A percentile compares a stretch with the other conserved stretches of the same genome.
phyloP scores from a whole-genome alignment of 192 early-diverging fungal genomes.

The Backusella luteola region DNA sequence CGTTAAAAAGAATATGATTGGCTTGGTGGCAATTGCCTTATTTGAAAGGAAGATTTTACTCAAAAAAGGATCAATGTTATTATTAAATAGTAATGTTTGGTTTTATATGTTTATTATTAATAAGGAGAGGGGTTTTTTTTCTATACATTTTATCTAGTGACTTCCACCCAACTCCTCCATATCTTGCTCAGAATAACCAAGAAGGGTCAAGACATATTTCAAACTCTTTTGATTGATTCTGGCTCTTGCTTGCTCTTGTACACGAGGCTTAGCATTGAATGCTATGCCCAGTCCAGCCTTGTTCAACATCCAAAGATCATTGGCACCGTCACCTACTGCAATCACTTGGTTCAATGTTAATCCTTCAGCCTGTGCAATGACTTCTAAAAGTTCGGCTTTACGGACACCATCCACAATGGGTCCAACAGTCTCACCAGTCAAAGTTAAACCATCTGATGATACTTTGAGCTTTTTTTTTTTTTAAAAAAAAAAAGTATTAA shows the following conservation, averaged over 20 bases:
- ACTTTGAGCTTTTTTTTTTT: conserved; percentile 66
- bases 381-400: conserved; percentile 94
- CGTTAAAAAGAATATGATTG: not conserved
- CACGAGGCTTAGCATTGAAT: conserved; percentile 97
- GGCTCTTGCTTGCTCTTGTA: conserved; percentile 77
- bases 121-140: not conserved
- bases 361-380: conserved; percentile 92
- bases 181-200: conserved; percentile 86
- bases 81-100: not conserved
- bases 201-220: conserved; percentile 82
- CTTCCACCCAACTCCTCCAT: conserved; percentile 50
- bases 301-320: conserved; percentile 93
- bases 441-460: conserved; percentile 72
- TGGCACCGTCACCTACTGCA: conserved; percentile 98
- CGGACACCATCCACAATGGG: conserved; percentile 88
- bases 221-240: conserved; percentile 95
- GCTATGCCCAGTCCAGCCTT: conserved; percentile 95
- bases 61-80: no score
- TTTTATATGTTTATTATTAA: not conserved
- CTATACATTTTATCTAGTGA: conserved; percentile 7
- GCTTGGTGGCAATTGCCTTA: not conserved
- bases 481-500: conserved; percentile 5
- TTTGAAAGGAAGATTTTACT: not conserved
- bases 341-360: conserved; percentile 89
- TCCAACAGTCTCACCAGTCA: conserved; percentile 89